Conservation (phyloP, 306 rosid species). For the Malus sylvestris region DNA sequence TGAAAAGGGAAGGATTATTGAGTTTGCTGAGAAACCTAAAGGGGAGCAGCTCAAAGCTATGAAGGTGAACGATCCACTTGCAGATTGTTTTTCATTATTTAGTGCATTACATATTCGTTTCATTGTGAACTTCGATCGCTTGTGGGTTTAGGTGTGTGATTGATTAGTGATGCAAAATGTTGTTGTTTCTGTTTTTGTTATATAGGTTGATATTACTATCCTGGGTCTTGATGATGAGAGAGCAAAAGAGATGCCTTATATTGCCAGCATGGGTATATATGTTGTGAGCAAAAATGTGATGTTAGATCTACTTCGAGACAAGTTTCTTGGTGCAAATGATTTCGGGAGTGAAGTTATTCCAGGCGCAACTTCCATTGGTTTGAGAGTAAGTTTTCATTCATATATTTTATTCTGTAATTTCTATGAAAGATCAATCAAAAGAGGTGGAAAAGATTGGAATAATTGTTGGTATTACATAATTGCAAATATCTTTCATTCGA, state of each 20-base stretch:
- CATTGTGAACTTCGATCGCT: not conserved
- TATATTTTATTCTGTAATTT: not conserved
- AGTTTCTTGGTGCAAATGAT: conserved; percentile 89
- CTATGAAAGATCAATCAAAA: not conserved
- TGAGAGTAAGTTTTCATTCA: conserved; percentile 55
- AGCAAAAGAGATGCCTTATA: conserved; percentile 90
- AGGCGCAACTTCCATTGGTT: conserved; percentile 83
- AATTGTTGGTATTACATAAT: not conserved
- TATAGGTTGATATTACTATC: conserved; percentile 89
- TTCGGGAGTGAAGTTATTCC: conserved; percentile 99
- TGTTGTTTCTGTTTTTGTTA: conserved; percentile 16
- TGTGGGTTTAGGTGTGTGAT: not conserved
- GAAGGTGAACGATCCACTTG: conserved; percentile 35
- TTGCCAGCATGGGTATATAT: conserved; percentile 99
- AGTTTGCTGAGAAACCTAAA: conserved; percentile 85
- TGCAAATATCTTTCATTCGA: not conserved
- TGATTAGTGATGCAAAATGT: not conserved
- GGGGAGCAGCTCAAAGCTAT: conserved; percentile 94
- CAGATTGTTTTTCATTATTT: not conserved
- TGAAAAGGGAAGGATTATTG: too few relatives aligned
- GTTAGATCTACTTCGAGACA: conserved; percentile 66
- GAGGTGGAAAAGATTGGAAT: not conserved
- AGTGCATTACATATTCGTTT: not conserved
- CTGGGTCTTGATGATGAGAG: conserved; percentile 93
- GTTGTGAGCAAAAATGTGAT: conserved; percentile 89